These are phyloP conservation scores for Tuber indicum DNA, from an alignment of 495 filamentous ascomycete species.

Conservation along the genomic window DNA sequence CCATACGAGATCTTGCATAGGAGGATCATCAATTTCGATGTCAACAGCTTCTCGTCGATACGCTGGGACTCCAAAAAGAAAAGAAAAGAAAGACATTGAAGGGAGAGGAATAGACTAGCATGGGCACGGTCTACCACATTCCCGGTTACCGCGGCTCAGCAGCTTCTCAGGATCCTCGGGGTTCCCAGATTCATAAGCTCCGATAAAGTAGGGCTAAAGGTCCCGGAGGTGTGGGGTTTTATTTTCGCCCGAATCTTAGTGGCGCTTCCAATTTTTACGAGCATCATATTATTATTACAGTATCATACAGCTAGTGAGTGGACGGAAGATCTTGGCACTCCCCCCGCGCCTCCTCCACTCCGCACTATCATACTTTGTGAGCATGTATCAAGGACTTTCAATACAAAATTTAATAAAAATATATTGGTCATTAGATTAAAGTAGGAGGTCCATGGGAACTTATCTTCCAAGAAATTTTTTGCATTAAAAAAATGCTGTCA, in stretches of 20 bases:
- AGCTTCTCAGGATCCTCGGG: neutral
- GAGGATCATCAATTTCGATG: neutral
- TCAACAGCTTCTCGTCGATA: neutral
- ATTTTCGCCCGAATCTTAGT: neutral
- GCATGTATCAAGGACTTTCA: no score
- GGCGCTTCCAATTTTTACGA: neutral
- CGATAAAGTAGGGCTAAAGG: conserved; percentile 1
- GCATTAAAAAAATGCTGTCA: no score
- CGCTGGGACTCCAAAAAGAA: neutral
- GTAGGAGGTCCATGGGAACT: no score
- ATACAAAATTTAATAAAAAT: no score
- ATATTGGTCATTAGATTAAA: no score
- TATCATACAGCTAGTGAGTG: neutral
- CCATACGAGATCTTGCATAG: neutral
- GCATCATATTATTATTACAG: neutral
- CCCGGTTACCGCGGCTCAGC: neutral
- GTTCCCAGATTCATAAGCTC: neutral
- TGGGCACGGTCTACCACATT: neutral
- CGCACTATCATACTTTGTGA: no score
- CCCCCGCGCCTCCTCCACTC: no score
- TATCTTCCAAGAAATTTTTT: no score
- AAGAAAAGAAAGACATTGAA: neutral
- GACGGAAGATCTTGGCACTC: no score
- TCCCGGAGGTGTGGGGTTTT: neutral
- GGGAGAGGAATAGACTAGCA: neutral